Evolutionary conservation across 1,284 basidiomycete genomes (phyloP).

Genomic region (Fomitopsis schrenkii): DNA sequence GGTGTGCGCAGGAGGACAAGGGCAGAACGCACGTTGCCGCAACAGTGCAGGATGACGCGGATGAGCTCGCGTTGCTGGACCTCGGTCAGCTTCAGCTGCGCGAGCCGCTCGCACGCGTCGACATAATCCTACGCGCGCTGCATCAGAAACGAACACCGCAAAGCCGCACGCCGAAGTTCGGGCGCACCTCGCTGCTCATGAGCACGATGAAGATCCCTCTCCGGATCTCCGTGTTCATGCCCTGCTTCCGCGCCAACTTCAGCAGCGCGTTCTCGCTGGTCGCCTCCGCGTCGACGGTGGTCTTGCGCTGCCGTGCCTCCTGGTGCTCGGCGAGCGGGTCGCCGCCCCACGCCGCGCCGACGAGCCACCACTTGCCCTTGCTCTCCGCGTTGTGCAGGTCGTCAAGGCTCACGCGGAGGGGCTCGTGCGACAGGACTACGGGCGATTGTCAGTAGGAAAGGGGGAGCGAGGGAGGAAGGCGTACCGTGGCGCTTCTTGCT

Average conservation of each 20-base stretch:
- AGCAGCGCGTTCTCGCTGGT: constrained; percentile 51
- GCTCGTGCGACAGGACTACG: constrained; percentile 77
- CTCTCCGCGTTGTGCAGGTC: constrained; percentile 84
- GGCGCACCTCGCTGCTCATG: constrained; percentile 86
- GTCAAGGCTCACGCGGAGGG: constrained; percentile 78
- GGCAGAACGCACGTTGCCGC: constrained; percentile 68
- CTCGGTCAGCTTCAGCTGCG: constrained; percentile 81
- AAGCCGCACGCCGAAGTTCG: neutral
- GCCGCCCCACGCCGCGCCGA: constrained; percentile 95
- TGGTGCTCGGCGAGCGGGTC: constrained; percentile 79
- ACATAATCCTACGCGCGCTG: constrained; percentile 71
- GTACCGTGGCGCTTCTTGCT: constrained; percentile 75
- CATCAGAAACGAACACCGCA: neutral
- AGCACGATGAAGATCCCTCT: constrained; percentile 89
- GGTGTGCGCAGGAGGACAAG: neutral
- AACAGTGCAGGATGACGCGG: constrained; percentile 90
- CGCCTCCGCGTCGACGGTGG: constrained; percentile 20
- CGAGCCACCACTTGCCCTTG: constrained; percentile 98
- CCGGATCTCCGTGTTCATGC: constrained; percentile 98
- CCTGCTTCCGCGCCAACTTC: constrained; percentile 86
- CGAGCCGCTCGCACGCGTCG: constrained; percentile 86
- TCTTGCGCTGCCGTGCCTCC: constrained; percentile 49
- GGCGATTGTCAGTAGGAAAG: neutral
- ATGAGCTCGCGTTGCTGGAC: constrained; percentile 94
- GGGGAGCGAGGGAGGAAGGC: constrained; percentile 16